Conservation (phyloP, 176 grass and related monocot genomes). For the Metroxylon sagu region DNA sequence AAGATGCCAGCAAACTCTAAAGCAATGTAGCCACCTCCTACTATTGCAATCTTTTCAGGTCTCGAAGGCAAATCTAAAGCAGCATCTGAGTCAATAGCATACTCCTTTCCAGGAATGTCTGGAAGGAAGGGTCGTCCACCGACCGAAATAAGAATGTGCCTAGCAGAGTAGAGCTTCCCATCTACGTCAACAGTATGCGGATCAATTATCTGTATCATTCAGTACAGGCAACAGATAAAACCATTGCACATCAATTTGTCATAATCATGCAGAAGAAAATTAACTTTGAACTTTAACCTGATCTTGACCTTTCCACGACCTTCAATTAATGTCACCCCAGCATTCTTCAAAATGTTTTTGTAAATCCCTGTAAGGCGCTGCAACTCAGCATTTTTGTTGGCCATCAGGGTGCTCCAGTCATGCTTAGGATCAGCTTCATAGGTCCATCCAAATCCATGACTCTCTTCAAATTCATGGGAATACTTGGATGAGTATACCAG, state of each 20-base stretch:
- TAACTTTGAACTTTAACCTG: constrained; percentile 27
- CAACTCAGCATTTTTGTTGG: constrained; percentile 73
- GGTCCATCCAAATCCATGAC: constrained; percentile 64
- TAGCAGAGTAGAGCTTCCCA: constrained; percentile 60
- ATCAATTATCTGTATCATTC: constrained; percentile 44
- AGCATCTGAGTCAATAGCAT: constrained; percentile 65
- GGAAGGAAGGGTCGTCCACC: constrained; percentile 51
- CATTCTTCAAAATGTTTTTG: constrained; percentile 66
- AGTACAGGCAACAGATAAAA: background rate
- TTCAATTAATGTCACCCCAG: constrained; percentile 60
- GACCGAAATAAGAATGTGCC: constrained; percentile 60
- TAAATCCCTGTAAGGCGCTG: constrained; percentile 65
- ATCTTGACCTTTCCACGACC: constrained; percentile 62
- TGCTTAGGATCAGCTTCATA: constrained; percentile 62
- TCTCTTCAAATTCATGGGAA: constrained; percentile 67
- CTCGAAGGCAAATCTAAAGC: constrained; percentile 49
- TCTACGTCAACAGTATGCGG: constrained; percentile 57
- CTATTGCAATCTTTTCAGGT: constrained; percentile 69
- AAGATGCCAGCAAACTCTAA: constrained; percentile 79
- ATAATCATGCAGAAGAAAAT: background rate
- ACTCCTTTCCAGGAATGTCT: constrained; percentile 61
- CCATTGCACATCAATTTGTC: background rate
- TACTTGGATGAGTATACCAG: constrained; percentile 63
- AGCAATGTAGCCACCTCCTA: constrained; percentile 75
- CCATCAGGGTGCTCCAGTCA: constrained; percentile 64